A percentile compares a stretch with the other conserved stretches of the same genome.
phyloP scores from a whole-genome alignment of 1,139 yeast species.

The Taphrina deformans region DNA sequence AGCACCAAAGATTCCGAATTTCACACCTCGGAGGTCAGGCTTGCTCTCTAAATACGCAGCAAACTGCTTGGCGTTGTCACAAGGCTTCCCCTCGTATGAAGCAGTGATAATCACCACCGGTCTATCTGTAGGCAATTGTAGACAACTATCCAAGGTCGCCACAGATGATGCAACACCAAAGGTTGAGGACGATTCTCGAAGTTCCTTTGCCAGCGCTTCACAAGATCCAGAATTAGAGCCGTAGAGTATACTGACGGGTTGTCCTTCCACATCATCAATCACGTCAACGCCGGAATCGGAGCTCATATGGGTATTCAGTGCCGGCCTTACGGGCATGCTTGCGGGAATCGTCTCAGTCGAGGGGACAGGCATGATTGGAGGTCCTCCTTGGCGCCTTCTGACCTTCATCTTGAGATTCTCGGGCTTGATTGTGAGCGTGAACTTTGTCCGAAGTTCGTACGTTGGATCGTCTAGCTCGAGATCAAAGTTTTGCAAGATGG shows the following conservation, averaged over 20 bases:
- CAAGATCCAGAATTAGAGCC: conserved; percentile 34
- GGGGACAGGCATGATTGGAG: conserved; percentile 26
- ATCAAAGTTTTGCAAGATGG: conserved; percentile 30
- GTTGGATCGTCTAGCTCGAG: conserved; percentile 29
- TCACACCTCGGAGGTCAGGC: conserved; percentile 25
- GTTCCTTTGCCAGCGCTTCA: conserved; percentile 29
- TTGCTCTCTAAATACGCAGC: conserved; percentile 24
- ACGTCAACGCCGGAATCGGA: conserved; percentile 23
- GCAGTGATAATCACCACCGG: conserved; percentile 32
- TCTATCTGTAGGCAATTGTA: conserved; percentile 10
- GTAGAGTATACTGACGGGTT: conserved; percentile 14
- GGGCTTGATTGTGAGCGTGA: conserved; percentile 32
- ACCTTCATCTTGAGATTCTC: conserved; percentile 27
- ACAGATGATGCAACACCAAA: conserved; percentile 9
- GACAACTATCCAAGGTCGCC: conserved; percentile 25
- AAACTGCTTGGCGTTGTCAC: conserved; percentile 33
- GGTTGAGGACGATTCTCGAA: conserved; percentile 6
- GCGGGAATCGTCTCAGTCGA: conserved; percentile 9
- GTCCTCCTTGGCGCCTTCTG: conserved; percentile 26
- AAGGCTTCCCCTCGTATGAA: conserved; percentile 33
- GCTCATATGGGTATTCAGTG: background rate
- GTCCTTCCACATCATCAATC: conserved; percentile 7
- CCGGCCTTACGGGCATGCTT: background rate
- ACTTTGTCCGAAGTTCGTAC: conserved; percentile 24
- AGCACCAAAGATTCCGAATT: conserved; percentile 31